Base-by-base conservation (phyloP, 2,329 filamentous ascomycete genomes). In the Claviceps quebecensis region DNA sequence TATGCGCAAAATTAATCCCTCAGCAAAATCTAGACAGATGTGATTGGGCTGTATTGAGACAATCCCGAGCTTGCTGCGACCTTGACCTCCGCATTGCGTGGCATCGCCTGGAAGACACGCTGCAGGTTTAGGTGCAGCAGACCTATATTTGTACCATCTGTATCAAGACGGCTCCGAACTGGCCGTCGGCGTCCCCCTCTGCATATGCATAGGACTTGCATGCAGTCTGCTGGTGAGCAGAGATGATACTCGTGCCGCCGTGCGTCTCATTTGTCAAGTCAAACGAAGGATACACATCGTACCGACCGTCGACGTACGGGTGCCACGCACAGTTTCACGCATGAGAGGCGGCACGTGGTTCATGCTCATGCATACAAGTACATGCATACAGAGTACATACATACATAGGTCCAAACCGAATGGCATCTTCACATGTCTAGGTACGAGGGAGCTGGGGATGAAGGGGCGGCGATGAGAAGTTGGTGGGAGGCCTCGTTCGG, bases 401-500 rank as follows among this genome's bases (percentile, higher is more conserved):
- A 34, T 34, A 29, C 8, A 1, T 11, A 29, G 26, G 39, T 8
- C 39, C 7, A 9, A 17, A 17, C 3, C 7, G 39, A n/a, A 40
- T 17, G 14, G 39, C 8, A 40, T 40, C 8, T 40, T 17, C 16
- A 17, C 16, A 40, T 40, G 39, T 17, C 14, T 8, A n/a, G n/a
- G n/a, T n/a, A 17, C 39, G n/a, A 17, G 7, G 7, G 16, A 40
- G 9, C 19, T 22, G 19, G 19, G 19, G 9, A 13, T 43, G 40
- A 14, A 9, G 19, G 38, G n/a, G 7, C 14, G 2, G 19, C 4
- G 8, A 13, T 43, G 26, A 34, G 29, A 34, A 34, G 29, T 22
- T 44, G 41, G 22, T 49, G 45, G 52, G 48, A 53, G 48, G 48
- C 52, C 53, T 49, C 47, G 50, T 44, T 52, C 53, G 52, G 52